Conservation (phyloP, 164 flowering plant species). For the Kalanchoe fedtschenkoi region DNA sequence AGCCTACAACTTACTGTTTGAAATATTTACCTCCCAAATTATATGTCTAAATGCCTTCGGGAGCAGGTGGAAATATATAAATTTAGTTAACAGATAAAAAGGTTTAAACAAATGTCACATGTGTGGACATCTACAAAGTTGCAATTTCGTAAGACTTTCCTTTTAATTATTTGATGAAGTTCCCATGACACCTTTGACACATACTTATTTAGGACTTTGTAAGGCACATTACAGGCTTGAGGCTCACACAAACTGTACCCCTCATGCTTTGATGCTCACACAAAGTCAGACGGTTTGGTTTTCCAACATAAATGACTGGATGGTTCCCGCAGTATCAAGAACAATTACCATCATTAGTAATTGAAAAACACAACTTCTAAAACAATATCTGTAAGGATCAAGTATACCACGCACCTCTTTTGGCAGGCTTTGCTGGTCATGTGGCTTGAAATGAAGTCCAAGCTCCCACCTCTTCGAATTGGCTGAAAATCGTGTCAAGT, state of each 20-base stretch:
- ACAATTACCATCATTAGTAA: not conserved
- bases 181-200: not conserved
- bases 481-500: slow-evolving; percentile 35
- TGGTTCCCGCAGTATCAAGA: not conserved
- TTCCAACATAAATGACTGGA: not conserved
- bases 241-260: too few species aligned
- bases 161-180: not conserved
- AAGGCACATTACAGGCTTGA: not conserved
- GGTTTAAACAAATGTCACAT: not conserved
- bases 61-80: not conserved
- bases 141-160: not conserved
- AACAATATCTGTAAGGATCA: not conserved
- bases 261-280: not conserved
- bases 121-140: too few species aligned
- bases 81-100: not conserved
- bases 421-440: slow-evolving; percentile 24
- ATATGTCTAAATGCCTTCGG: not conserved
- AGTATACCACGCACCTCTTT: slow-evolving; percentile 40
- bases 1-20: not conserved
- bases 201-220: not conserved
- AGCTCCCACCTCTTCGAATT: slow-evolving; percentile 50
- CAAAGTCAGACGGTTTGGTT: not conserved
- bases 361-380: not conserved
- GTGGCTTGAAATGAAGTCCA: slow-evolving; percentile 48
- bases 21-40: not conserved